These are phyloP conservation scores for Diplodia mutila DNA, from an alignment of 2,329 filamentous ascomycete species.

Conservation along the genomic window DNA sequence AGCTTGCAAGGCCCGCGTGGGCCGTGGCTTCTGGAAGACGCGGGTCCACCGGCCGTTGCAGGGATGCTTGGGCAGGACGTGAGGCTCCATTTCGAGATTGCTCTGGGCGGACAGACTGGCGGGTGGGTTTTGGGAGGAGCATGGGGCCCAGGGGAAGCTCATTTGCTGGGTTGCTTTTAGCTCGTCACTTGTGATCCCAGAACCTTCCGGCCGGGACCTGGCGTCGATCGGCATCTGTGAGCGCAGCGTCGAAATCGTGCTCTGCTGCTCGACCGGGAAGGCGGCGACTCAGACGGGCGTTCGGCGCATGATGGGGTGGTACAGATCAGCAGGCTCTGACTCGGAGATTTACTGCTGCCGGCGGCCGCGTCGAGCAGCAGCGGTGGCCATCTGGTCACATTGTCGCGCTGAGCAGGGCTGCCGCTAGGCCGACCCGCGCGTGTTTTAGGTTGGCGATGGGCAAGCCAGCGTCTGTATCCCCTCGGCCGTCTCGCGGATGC, in stretches of 20 bases:
- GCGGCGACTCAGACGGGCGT: neutral
- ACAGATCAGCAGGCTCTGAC: slow-evolving; percentile 11
- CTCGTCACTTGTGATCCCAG: slow-evolving; percentile 24
- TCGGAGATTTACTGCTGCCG: slow-evolving; percentile 17
- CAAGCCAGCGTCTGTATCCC: slow-evolving; percentile 7
- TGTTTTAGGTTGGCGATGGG: slow-evolving; percentile 22
- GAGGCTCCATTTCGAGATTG: slow-evolving; percentile 1
- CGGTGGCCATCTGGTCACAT: neutral
- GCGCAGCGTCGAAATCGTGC: slow-evolving; percentile 5
- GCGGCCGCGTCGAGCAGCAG: neutral
- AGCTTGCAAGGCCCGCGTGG: slow-evolving; percentile 17
- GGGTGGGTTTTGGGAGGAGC: slow-evolving; percentile 6
- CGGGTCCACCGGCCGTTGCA: slow-evolving; percentile 5
- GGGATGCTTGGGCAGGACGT: neutral
- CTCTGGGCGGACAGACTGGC: slow-evolving; percentile 2
- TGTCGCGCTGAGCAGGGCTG: neutral
- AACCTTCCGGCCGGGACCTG: slow-evolving; percentile 23
- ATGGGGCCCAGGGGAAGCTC: slow-evolving; percentile 22
- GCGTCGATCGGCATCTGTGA: slow-evolving; percentile 25
- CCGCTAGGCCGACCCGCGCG: slow-evolving; percentile 14
- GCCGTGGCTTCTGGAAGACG: slow-evolving; percentile 21
- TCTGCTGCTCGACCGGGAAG: neutral
- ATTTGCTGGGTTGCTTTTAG: slow-evolving; percentile 22
- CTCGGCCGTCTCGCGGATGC: slow-evolving; percentile 10
- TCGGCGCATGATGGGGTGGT: slow-evolving; percentile 8